A percentile compares a stretch with the other conserved stretches of the same genome.
phyloP scores from a whole-genome alignment of 2,329 filamentous ascomycete genomes.

The Aspergillus ruber region DNA sequence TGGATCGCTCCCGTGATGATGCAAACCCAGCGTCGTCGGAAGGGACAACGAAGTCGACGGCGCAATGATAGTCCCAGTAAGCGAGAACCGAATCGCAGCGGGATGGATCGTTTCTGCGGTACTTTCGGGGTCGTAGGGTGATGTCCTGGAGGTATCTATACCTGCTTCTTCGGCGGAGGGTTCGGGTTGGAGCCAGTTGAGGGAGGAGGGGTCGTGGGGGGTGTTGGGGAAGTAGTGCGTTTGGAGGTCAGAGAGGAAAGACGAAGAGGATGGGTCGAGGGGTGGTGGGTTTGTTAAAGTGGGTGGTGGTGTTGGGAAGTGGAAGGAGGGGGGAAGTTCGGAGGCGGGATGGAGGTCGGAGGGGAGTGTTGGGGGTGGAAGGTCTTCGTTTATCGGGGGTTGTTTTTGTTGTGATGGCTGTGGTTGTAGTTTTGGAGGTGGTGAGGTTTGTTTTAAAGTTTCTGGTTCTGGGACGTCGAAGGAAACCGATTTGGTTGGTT shows the following conservation, averaged over 20 bases:
- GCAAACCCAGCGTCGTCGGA: conserved; percentile 71
- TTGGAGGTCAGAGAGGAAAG: conserved; percentile 80
- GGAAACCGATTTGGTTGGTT: conserved; percentile 27
- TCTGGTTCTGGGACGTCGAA: conserved; percentile 15
- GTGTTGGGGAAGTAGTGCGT: conserved; percentile 89
- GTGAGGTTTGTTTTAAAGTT: conserved; percentile 5
- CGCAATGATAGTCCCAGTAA: conserved; percentile 71
- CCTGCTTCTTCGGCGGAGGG: conserved; percentile 56
- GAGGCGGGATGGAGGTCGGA: conserved; percentile 36
- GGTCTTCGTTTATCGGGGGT: conserved; percentile 24
- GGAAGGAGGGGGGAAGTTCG: conserved; percentile 30
- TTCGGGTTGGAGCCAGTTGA: conserved; percentile 75
- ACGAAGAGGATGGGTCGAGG: conserved; percentile 73
- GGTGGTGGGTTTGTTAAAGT: conserved; percentile 52
- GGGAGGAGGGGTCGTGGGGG: conserved; percentile 72
- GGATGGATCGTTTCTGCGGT: conserved; percentile 58
- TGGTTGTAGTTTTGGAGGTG: conserved; percentile 4
- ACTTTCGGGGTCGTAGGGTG: conserved; percentile 75
- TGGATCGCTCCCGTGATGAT: conserved; percentile 88
- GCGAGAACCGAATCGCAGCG: conserved; percentile 79
- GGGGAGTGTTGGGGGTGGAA: conserved; percentile 28
- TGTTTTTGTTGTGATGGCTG: conserved; percentile 3
- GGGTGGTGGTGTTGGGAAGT: conserved; percentile 40
- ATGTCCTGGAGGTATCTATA: conserved; percentile 53
- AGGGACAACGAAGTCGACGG: conserved; percentile 68